These are phyloP conservation scores for Tubosaeta brunneosetosa DNA, from an alignment of 768 basidiomycete species.

Conservation along the genomic window DNA sequence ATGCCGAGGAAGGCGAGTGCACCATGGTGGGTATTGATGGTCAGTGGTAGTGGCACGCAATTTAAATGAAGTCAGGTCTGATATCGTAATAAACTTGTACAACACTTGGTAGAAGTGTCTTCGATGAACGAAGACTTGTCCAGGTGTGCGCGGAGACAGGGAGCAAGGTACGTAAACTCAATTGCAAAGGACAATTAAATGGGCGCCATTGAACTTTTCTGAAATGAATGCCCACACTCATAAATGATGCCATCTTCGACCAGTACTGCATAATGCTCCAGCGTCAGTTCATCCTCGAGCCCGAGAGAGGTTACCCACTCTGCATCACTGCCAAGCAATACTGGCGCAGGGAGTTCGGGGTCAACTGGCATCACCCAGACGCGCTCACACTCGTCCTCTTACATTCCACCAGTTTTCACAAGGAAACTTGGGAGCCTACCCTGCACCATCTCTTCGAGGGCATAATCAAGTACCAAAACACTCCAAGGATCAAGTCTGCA, in stretches of 20 bases:
- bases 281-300: slow-evolving; percentile 33
- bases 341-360: slow-evolving; percentile 40
- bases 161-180: too few species aligned
- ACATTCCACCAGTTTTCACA: slow-evolving; percentile 71
- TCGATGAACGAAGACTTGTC: too few species aligned
- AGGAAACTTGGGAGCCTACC: slow-evolving; percentile 68
- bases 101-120: too few species aligned
- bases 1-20: too few species aligned
- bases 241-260: neutral
- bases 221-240: neutral
- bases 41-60: too few species aligned
- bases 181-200: too few species aligned
- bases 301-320: slow-evolving; percentile 42
- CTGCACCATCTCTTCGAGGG: slow-evolving; percentile 44
- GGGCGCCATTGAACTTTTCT: too few species aligned
- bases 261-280: slow-evolving; percentile 13
- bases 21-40: too few species aligned
- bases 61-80: too few species aligned
- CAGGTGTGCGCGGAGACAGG: too few species aligned
- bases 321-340: slow-evolving; percentile 56
- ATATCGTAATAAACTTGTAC: too few species aligned
- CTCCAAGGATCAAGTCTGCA: slow-evolving; percentile 32
- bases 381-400: slow-evolving; percentile 57
- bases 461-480: neutral
- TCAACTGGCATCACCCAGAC: slow-evolving; percentile 33